Conservation (phyloP, 179 eudicot genomes). For the Camellia oleifera region DNA sequence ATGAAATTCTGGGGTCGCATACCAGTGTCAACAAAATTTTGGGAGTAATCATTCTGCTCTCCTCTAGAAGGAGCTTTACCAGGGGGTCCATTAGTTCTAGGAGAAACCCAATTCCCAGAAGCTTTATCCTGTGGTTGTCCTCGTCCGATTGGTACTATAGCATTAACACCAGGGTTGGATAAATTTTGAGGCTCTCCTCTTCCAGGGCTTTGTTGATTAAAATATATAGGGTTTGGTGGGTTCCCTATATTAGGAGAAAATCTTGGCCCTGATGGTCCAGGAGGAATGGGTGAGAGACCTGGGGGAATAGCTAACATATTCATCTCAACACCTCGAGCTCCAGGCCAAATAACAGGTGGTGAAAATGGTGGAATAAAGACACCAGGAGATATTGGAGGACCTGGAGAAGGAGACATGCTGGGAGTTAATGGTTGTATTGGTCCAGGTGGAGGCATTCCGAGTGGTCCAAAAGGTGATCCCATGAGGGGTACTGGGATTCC, state of each 20-base stretch:
- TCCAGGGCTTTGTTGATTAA: slow-evolving; percentile 69
- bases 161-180: slow-evolving; percentile 57
- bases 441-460: slow-evolving; percentile 85
- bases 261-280: slow-evolving; percentile 68
- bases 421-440: slow-evolving; percentile 72
- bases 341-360: slow-evolving; percentile 85
- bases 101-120: slow-evolving; percentile 68
- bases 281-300: slow-evolving; percentile 60
- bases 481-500: slow-evolving; percentile 63
- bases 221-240: slow-evolving; percentile 60
- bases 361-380: slow-evolving; percentile 81
- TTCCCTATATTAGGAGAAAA: slow-evolving; percentile 63
- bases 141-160: slow-evolving; percentile 50
- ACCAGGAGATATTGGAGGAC: slow-evolving; percentile 74
- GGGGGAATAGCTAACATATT: slow-evolving; percentile 70
- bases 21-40: slow-evolving; percentile 97
- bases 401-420: slow-evolving; percentile 77
- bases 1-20: slow-evolving; percentile 95
- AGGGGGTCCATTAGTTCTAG: slow-evolving; percentile 59
- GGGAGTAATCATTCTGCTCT: slow-evolving; percentile 98
- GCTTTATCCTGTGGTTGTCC: slow-evolving; percentile 64
- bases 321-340: slow-evolving; percentile 77
- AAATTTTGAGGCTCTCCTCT: slow-evolving; percentile 61
- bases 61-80: slow-evolving; percentile 99
- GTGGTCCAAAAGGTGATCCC: slow-evolving; percentile 87